Conservation (phyloP, 2,329 filamentous ascomycete genomes). For the Penicillium sp. region DNA sequence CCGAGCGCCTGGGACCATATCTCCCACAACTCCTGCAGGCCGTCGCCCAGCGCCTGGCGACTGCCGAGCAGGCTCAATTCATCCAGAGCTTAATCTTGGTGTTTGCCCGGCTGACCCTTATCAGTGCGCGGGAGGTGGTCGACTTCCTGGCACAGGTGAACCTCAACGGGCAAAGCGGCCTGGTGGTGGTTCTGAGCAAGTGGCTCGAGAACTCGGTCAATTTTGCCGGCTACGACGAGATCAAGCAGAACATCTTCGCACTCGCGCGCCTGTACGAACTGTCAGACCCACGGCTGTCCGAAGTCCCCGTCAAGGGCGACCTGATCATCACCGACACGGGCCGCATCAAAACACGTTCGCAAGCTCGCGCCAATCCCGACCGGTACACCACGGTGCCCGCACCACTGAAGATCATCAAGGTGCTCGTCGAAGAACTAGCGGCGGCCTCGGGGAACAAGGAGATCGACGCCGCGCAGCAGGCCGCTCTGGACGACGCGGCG, state of each 20-base stretch:
- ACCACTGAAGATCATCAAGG: slow-evolving; percentile 92
- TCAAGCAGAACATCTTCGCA: slow-evolving; percentile 93
- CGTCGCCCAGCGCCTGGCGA: slow-evolving; percentile 80
- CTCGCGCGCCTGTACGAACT: slow-evolving; percentile 88
- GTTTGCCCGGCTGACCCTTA: slow-evolving; percentile 85
- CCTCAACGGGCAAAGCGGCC: slow-evolving; percentile 73
- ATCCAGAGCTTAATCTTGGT: slow-evolving; percentile 96
- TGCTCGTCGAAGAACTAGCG: slow-evolving; percentile 87
- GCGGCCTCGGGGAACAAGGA: slow-evolving; percentile 68
- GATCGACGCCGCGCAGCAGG: slow-evolving; percentile 58
- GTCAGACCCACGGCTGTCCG: slow-evolving; percentile 75
- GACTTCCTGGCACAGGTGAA: slow-evolving; percentile 86
- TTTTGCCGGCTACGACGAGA: slow-evolving; percentile 98
- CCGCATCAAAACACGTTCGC: slow-evolving; percentile 90
- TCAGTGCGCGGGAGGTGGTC: slow-evolving; percentile 84
- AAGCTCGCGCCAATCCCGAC: slow-evolving; percentile 85
- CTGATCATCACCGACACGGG: slow-evolving; percentile 78
- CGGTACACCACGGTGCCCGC: slow-evolving; percentile 85
- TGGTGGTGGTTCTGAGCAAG: slow-evolving; percentile 86
- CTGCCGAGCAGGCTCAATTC: slow-evolving; percentile 81
- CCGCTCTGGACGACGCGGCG: slow-evolving; percentile 61
- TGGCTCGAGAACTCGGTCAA: slow-evolving; percentile 97
- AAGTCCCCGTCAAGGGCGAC: slow-evolving; percentile 88
- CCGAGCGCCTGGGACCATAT: slow-evolving; percentile 86
- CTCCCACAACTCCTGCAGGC: slow-evolving; percentile 84